Evolutionary conservation across 1,139 yeast genomes (phyloP).

Genomic region (Petasospora rhodanensis): DNA sequence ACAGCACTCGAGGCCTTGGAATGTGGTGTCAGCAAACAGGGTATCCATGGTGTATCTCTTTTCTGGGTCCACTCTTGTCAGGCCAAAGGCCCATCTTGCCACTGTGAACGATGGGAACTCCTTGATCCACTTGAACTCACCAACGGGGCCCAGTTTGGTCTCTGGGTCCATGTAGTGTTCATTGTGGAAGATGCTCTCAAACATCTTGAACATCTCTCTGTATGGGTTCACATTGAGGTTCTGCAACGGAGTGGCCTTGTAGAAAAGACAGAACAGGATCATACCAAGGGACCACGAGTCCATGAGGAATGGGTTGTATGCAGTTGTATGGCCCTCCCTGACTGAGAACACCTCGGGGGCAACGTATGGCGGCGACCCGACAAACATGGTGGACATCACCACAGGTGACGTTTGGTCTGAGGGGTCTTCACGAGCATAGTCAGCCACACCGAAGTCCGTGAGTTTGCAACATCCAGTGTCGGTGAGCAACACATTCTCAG

Average conservation of each 20-base stretch:
- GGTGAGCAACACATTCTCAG: conserved; percentile 75
- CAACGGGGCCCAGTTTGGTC: conserved; percentile 54
- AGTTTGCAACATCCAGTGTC: conserved; percentile 57
- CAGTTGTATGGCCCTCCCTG: conserved; percentile 29
- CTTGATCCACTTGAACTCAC: conserved; percentile 61
- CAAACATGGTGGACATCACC: conserved; percentile 43
- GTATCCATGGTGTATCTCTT: conserved; percentile 52
- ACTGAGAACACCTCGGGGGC: conserved; percentile 71
- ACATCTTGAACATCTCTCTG: conserved; percentile 53
- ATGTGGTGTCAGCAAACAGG: conserved; percentile 63
- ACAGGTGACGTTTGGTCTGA: conserved; percentile 48
- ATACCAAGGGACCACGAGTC: conserved; percentile 75
- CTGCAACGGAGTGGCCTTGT: conserved; percentile 58
- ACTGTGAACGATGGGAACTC: conserved; percentile 56
- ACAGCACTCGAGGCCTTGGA: conserved; percentile 56
- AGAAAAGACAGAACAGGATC: conserved; percentile 53
- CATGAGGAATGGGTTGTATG: conserved; percentile 62
- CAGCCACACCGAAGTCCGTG: conserved; percentile 70
- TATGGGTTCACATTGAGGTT: conserved; percentile 45
- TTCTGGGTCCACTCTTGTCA: conserved; percentile 57
- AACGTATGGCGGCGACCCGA: conserved; percentile 78
- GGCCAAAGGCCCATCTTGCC: conserved; percentile 69
- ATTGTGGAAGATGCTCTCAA: conserved; percentile 43
- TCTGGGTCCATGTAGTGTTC: conserved; percentile 53
- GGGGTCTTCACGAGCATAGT: conserved; percentile 54